Evolutionary conservation across 2,329 filamentous ascomycete species (phyloP), one percentile per base, ranked within the genome.

Genomic region (Hypoxylon sp.): DNA sequence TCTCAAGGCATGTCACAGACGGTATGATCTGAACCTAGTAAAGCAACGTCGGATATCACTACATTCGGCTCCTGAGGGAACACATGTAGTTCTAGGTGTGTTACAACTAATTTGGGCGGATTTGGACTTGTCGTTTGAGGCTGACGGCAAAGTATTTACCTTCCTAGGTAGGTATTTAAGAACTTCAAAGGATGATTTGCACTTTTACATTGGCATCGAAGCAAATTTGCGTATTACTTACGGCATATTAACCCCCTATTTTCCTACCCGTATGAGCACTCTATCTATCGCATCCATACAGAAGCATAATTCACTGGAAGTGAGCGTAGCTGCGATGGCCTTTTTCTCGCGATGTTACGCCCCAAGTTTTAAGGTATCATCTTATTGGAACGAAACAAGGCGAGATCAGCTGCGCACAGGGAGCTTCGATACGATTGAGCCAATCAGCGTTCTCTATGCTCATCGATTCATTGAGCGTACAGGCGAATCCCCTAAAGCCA

Each of bases 401-500:
- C 30, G 18, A 38, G 42, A 30, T n/a, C 12, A 46, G 32, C 44
- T 32, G 22, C 28, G 22, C 7, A 9, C 36, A 32, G 18, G 48
- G 42, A 36, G 33, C n/a, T 30, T 28, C 20, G n/a, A 16, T 52
- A 16, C 51, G 45, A 58, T 32, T 26, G n/a, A 48, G 18, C 57
- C 48, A 65, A 65, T 58, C 52, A 50, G 20, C 26, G 5, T 3
- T 30, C 18, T 51, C 42, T 14, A 5, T 22, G 26, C 40, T 32
- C 8, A n/a, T 48, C 45, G 38, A 28, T 59, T 33, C 56, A 56
- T 42, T 46, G 38, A 24, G 52, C 40, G n/a, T 42, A 20, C 33
- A 18, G 30, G 50, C 62, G 57, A 65, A 65, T 65, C 62, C 22
- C 16, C 33, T 44, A 1, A 20, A 24, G n/a, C 38, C 38, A 48